Conservation (phyloP, 805 yeast genomes). For the Pichia membranifaciens region DNA sequence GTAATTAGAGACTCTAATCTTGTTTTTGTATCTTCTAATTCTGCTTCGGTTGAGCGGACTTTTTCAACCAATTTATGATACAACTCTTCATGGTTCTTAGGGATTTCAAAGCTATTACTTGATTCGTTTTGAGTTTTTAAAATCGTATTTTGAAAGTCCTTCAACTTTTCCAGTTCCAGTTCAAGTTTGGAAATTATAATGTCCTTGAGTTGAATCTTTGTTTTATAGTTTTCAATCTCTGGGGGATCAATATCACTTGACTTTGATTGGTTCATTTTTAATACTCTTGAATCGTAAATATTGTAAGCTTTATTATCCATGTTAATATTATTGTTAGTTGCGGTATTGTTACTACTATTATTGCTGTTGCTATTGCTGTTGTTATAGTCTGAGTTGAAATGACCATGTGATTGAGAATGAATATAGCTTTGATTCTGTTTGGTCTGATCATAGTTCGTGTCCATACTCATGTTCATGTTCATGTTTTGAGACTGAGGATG, state of each 20-base stretch:
- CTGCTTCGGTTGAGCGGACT: slow-evolving; percentile 31
- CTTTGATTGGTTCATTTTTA: slow-evolving; percentile 9
- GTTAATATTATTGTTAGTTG: not conserved
- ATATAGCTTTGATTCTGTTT: not conserved
- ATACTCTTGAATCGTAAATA: slow-evolving; percentile 4
- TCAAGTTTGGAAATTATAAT: slow-evolving; percentile 42
- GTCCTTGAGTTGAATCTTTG: slow-evolving; percentile 52
- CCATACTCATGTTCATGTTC: not conserved
- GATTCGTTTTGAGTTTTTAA: slow-evolving; percentile 12
- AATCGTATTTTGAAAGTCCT: slow-evolving; percentile 40
- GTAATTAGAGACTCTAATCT: slow-evolving; percentile 59
- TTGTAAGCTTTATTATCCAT: slow-evolving; percentile 1
- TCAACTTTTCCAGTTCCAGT: slow-evolving; percentile 36
- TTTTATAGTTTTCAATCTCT: slow-evolving; percentile 36
- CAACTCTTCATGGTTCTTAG: slow-evolving; percentile 30
- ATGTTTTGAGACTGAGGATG: not conserved
- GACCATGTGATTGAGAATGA: not conserved
- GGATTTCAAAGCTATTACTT: slow-evolving; percentile 25
- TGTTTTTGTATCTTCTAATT: slow-evolving; percentile 54
- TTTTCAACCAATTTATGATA: slow-evolving; percentile 27
- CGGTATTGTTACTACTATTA: not conserved
- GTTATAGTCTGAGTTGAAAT: not conserved
- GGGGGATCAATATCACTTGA: slow-evolving; percentile 10
- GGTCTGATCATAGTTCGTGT: not conserved
- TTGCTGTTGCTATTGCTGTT: not conserved